A percentile compares a stretch with the other conserved stretches of the same genome.
phyloP scores from a whole-genome alignment of 148 eudicot species.

The Chenopodium suecicum region DNA sequence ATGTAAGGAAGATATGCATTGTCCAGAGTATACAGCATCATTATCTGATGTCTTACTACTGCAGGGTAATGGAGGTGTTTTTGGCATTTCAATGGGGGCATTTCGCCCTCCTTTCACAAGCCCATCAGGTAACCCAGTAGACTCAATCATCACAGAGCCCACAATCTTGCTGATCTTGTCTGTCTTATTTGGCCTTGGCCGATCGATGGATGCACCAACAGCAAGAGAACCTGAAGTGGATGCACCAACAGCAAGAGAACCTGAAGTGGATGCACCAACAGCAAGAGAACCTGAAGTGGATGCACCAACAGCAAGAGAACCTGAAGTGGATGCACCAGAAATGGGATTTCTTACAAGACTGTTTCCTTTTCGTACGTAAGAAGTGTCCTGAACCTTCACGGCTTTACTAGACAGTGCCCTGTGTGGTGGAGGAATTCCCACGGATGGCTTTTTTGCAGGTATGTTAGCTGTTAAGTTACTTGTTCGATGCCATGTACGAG shows the following conservation, averaged over 20 bases:
- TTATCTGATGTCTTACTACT: slow-evolving; percentile 31
- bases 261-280: background rate
- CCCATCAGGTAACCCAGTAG: slow-evolving; percentile 22
- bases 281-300: slow-evolving; percentile 33
- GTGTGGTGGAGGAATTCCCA: slow-evolving; percentile 36
- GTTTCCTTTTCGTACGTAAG: slow-evolving; percentile 87
- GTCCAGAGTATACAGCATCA: slow-evolving; percentile 27
- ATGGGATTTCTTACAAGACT: slow-evolving; percentile 67
- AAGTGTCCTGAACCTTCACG: slow-evolving; percentile 37
- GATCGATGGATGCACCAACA: slow-evolving; percentile 28
- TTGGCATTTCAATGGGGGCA: slow-evolving; percentile 46
- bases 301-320: slow-evolving; percentile 32
- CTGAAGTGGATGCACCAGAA: slow-evolving; percentile 29
- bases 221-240: too few species aligned
- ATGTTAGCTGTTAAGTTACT: slow-evolving; percentile 33
- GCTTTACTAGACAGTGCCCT: slow-evolving; percentile 26
- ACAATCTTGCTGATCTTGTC: slow-evolving; percentile 13
- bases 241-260: too few species aligned
- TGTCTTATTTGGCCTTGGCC: slow-evolving; percentile 28
- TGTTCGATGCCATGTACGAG: slow-evolving; percentile 81
- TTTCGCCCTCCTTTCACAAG: slow-evolving; percentile 26
- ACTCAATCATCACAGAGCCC: slow-evolving; percentile 16
- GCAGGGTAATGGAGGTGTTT: slow-evolving; percentile 42
- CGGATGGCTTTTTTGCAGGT: slow-evolving; percentile 35
- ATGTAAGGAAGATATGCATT: slow-evolving; percentile 32